A percentile compares a stretch with the other conserved stretches of the same genome.
These are phyloP conservation scores for Tulasnella sp. DNA, from an alignment of 768 basidiomycete species.

Conservation along the genomic window DNA sequence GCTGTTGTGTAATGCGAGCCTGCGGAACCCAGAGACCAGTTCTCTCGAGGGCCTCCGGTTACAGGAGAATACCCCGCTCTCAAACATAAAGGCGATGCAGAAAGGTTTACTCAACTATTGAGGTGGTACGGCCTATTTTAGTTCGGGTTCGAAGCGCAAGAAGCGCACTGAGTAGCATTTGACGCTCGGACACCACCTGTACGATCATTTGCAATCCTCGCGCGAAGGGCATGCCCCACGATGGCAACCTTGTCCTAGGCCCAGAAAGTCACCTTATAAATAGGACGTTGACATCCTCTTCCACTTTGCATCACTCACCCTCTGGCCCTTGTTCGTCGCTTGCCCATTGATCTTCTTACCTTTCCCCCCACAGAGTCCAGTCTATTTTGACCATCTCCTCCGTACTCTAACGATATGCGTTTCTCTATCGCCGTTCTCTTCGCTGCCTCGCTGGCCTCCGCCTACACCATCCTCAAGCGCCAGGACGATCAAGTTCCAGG, in stretches of 20 bases:
- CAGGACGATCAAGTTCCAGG: neutral
- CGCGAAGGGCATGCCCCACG: neutral
- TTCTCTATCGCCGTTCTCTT: neutral
- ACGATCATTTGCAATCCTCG: neutral
- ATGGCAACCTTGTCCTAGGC: too few relatives aligned
- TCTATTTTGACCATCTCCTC: neutral
- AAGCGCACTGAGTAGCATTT: neutral
- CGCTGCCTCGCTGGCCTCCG: neutral
- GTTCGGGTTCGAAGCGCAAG: neutral
- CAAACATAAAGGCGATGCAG: too few relatives aligned
- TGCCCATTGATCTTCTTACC: neutral
- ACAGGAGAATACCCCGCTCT: too few relatives aligned
- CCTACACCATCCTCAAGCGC: neutral
- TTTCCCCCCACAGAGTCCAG: neutral
- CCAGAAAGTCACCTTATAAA: neutral
- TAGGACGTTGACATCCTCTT: neutral
- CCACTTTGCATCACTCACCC: neutral
- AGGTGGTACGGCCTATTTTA: neutral
- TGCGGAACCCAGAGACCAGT: too few relatives aligned
- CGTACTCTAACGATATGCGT: neutral
- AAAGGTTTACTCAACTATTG: neutral
- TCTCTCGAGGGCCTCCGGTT: too few relatives aligned
- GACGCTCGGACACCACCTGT: neutral
- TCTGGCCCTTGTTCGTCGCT: neutral
- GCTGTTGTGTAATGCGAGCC: too few relatives aligned